These are phyloP conservation scores for Colletotrichum sublineola DNA, from an alignment of 2,329 filamentous ascomycete species.

Conservation along the genomic window DNA sequence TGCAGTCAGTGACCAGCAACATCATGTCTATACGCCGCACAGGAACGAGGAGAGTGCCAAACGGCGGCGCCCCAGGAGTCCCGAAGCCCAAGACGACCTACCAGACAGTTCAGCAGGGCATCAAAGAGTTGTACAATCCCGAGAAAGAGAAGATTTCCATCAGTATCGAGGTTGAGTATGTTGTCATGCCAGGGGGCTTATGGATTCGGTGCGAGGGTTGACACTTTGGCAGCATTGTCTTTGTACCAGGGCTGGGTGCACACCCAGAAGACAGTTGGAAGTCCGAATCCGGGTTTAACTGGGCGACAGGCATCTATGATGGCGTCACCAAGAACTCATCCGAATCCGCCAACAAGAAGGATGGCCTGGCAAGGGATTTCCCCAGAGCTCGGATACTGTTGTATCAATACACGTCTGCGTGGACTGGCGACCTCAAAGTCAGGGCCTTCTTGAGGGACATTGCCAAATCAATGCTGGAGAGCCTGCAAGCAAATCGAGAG, in stretches of 20 bases:
- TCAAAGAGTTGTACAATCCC: slow-evolving; percentile 54
- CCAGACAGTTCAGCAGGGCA: slow-evolving; percentile 54
- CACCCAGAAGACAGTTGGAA: slow-evolving; percentile 57
- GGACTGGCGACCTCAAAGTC: slow-evolving; percentile 56
- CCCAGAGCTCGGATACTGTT: slow-evolving; percentile 56
- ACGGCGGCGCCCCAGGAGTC: slow-evolving; percentile 34
- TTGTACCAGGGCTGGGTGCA: slow-evolving; percentile 57
- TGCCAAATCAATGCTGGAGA: slow-evolving; percentile 53
- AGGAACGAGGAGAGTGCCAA: slow-evolving; percentile 37
- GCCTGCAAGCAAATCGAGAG: slow-evolving; percentile 52
- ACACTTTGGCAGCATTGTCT: slow-evolving; percentile 52
- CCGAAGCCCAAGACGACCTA: slow-evolving; percentile 51
- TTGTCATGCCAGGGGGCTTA: slow-evolving; percentile 8
- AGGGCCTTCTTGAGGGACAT: slow-evolving; percentile 57
- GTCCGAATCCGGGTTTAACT: slow-evolving; percentile 56
- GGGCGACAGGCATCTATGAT: slow-evolving; percentile 52
- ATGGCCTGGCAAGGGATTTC: slow-evolving; percentile 56
- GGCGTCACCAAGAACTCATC: slow-evolving; percentile 55
- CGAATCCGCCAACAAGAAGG: slow-evolving; percentile 47
- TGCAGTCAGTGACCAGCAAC: background rate
- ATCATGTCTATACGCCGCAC: slow-evolving; percentile 38
- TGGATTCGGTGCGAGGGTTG: slow-evolving; percentile 16
- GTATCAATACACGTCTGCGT: slow-evolving; percentile 58
- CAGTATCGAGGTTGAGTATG: slow-evolving; percentile 54
- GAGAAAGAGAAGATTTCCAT: slow-evolving; percentile 46